Conservation (phyloP, 345 rosid genomes). For the Hibiscus mutabilis region DNA sequence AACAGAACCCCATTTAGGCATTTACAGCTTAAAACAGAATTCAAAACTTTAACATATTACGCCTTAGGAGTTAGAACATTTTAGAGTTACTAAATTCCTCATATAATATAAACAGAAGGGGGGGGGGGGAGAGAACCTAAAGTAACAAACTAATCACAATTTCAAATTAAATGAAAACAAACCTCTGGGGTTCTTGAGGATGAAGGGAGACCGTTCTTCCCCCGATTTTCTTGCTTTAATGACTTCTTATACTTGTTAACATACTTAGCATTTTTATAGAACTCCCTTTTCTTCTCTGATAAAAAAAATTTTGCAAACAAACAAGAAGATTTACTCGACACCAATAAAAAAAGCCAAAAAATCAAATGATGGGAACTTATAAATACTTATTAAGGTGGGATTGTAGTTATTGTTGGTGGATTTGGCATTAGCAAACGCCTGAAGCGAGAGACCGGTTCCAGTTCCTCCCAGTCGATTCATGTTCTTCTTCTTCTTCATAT, state of each 20-base stretch:
- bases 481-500: slow-evolving; percentile 38
- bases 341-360: not conserved
- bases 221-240: not conserved
- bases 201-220: not conserved
- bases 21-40: not conserved
- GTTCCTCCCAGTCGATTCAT: slow-evolving; percentile 69
- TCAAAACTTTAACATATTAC: not conserved
- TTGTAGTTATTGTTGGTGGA: slow-evolving; percentile 42
- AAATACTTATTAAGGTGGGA: slow-evolving; percentile 76
- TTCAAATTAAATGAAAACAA: not conserved
- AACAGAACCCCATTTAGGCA: not conserved
- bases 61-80: not conserved
- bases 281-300: slow-evolving; percentile 69
- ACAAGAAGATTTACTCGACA: not conserved
- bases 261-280: slow-evolving; percentile 73
- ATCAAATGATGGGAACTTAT: slow-evolving; percentile 3
- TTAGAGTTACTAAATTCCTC: slow-evolving; percentile 30
- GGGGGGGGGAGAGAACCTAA: too few relatives aligned
- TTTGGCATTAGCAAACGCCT: slow-evolving; percentile 65
- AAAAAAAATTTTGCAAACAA: slow-evolving; percentile 3
- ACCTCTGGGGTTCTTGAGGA: not conserved
- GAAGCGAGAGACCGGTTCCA: slow-evolving; percentile 80
- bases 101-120: slow-evolving; percentile 32
- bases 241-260: slow-evolving; percentile 42
- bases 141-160: not conserved